A percentile compares a stretch with the other conserved stretches of the same genome.
Conservation (phyloP, 2,329 filamentous ascomycete genomes). For the Endoconidiophora laricicola region DNA sequence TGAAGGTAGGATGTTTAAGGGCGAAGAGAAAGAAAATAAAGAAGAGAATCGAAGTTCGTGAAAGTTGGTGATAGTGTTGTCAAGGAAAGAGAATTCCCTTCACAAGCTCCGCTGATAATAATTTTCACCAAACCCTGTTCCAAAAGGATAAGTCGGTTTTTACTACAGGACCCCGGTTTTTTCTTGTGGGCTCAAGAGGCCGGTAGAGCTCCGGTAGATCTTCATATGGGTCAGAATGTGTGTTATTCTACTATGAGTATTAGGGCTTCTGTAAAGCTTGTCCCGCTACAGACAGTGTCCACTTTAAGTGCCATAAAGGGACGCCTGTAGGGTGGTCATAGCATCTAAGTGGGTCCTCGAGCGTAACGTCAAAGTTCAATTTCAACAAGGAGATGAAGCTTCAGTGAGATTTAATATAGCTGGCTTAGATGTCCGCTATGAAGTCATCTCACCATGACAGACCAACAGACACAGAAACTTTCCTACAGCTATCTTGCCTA, state of each 20-base stretch:
- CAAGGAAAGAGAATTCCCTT: slow-evolving; percentile 10
- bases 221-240: slow-evolving; percentile 1
- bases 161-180: no score
- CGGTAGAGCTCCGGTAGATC: slow-evolving; percentile 6
- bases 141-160: not conserved
- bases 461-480: slow-evolving; percentile 24
- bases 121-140: slow-evolving; percentile 7
- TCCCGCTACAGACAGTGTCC: no score
- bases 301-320: no score
- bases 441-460: slow-evolving; percentile 5
- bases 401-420: no score
- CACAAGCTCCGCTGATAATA: not conserved
- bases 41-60: slow-evolving; percentile 6
- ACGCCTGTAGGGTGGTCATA: no score
- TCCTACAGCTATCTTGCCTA: slow-evolving; percentile 49
- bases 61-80: slow-evolving; percentile 19
- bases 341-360: not conserved
- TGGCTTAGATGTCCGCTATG: no score
- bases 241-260: slow-evolving; percentile 14
- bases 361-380: not conserved
- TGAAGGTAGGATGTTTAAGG: slow-evolving; percentile 99
- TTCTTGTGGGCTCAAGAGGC: slow-evolving; percentile 6
- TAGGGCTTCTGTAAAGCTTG: slow-evolving; percentile 20
- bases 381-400: not conserved
- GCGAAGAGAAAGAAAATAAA: slow-evolving; percentile 26